These are phyloP conservation scores for Globisporangium canariense DNA, from an alignment of 352 stramenopile species.

Conservation along the genomic window DNA sequence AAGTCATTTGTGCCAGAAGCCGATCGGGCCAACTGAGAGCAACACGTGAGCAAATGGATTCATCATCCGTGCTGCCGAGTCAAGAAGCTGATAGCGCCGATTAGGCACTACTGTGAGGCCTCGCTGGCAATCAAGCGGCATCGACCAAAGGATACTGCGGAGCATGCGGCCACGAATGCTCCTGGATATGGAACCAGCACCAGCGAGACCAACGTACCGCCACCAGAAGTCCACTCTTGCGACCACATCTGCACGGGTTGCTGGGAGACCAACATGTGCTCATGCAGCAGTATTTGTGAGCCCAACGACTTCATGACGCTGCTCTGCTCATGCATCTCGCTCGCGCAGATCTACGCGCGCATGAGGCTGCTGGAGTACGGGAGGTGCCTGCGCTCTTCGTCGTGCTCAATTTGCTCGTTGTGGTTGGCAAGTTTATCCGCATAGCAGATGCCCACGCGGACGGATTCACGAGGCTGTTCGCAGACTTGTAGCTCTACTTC, in stretches of 20 bases:
- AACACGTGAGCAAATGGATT: neutral
- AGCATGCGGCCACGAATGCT: neutral
- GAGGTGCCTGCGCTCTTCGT: neutral
- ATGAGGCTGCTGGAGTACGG: neutral
- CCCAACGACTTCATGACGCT: slow-evolving; percentile 26
- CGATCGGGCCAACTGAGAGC: no score
- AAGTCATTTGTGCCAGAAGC: no score
- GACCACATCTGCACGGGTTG: neutral
- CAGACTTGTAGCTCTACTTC: neutral
- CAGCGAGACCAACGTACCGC: neutral
- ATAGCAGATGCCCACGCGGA: neutral
- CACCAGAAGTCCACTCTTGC: neutral
- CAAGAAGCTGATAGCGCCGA: neutral
- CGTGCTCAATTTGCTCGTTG: neutral
- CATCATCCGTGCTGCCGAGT: neutral
- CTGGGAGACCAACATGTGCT: neutral
- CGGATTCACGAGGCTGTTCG: neutral
- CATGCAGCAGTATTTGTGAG: neutral
- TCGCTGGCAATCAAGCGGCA: neutral
- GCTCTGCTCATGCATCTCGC: slow-evolving; percentile 22
- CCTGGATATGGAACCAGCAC: neutral
- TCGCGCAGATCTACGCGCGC: slow-evolving; percentile 25
- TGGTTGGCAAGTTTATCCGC: neutral
- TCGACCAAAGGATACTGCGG: neutral
- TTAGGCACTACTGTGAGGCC: neutral